phyloP scores from a whole-genome alignment of 495 filamentous ascomycete genomes.

The Sabuloglossum arenarium region DNA sequence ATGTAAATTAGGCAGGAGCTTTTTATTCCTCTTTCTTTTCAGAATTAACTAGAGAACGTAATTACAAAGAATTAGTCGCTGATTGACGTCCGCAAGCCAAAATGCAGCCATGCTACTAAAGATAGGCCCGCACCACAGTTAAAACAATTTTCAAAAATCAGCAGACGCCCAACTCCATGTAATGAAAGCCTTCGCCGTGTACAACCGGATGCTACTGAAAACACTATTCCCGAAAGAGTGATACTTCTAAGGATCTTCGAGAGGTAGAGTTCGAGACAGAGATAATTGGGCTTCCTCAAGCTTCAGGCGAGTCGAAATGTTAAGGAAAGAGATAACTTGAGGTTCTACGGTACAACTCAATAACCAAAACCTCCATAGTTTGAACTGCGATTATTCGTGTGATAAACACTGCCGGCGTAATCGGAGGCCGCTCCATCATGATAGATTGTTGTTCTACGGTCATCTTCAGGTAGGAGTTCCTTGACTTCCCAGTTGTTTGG shows the following conservation, averaged over 20 bases:
- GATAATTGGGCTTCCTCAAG: not conserved
- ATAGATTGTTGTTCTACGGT: slow-evolving; percentile 58
- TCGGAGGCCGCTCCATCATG: slow-evolving; percentile 36
- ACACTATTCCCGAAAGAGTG: not conserved
- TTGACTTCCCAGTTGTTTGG: slow-evolving; percentile 98
- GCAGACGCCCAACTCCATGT: not conserved
- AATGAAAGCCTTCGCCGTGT: not conserved
- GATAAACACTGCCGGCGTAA: slow-evolving; percentile 37
- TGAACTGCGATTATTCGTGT: slow-evolving; percentile 17
- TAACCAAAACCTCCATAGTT: slow-evolving; percentile 11
- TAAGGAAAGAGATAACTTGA: not conserved
- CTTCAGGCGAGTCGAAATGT: not conserved
- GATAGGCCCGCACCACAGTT: not conserved
- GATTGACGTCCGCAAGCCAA: not conserved
- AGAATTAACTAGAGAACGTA: not conserved
- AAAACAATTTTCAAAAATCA: not conserved
- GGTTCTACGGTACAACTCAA: not conserved
- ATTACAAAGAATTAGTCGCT: not conserved
- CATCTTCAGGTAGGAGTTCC: slow-evolving; percentile 75
- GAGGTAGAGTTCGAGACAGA: not conserved
- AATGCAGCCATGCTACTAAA: not conserved
- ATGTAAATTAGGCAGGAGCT: not conserved
- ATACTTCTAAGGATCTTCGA: not conserved
- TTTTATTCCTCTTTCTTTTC: not conserved
- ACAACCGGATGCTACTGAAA: not conserved